Base-by-base conservation (phyloP, 495 filamentous ascomycete genomes). In the Acidomyces sp. region DNA sequence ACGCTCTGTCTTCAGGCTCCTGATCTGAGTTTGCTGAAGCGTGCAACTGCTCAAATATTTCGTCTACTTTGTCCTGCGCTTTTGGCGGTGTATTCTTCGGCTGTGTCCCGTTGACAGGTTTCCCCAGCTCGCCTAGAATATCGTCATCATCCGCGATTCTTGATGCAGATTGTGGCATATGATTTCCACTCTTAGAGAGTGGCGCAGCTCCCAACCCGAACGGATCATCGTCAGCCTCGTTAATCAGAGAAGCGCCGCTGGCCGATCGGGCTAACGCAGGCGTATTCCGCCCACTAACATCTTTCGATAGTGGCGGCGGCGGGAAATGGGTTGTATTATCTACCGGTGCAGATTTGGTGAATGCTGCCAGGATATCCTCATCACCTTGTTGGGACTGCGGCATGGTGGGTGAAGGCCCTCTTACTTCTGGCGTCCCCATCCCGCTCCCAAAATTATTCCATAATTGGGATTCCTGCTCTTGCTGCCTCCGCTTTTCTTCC, bases 91-190 rank as follows among this genome's bases (percentile, higher is more conserved):
- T 18, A 6, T 34, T 43, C 2, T 34, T 9, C 22, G 24, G 28
- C 18, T 41, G 50, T 11, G 25, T 49, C 32, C 88, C 81, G 2
- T 87, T 85, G 0, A 95, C 82, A 1, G 90, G 88, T 45, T 82
- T 87, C 10, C 69, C 82, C 10, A 96, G 66, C 40, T 92, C 68
- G 0, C 90, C 90, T 13, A 97, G 67, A 26, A 97, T 80, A 55
- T 97, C 87, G 54, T 92, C 83, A 34, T 93, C 82, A 26, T 62
- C 61, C 22, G 49, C 47, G 25, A 19, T 43, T n/a, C n/a, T n/a
- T n/a, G n/a, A n/a, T n/a, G n/a, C n/a, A n/a, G n/a, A n/a, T n/a
- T n/a, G n/a, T n/a, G n/a, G n/a, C 2, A 37, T 12, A n/a, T 49
- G 41, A 1, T 50, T 56, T 62, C 68, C 45, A 32, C 70, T 73